phyloP scores from a whole-genome alignment of 2,329 filamentous ascomycete species.

The Monosporascus cannonballus region DNA sequence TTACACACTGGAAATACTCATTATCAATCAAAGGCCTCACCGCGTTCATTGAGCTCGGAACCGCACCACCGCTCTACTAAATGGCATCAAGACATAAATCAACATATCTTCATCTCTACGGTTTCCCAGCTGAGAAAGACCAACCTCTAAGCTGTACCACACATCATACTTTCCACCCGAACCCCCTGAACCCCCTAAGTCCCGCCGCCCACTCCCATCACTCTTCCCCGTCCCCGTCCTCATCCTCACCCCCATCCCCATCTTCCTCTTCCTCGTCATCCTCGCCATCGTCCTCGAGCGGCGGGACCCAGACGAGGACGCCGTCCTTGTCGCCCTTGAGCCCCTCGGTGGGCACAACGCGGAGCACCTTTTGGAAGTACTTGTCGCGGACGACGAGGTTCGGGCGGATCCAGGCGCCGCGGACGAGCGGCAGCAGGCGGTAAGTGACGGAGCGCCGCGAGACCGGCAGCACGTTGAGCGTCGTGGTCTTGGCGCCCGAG shows the following conservation, averaged over 20 bases:
- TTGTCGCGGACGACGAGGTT: conserved; percentile 75
- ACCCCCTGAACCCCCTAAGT: background rate
- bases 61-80: too few species aligned
- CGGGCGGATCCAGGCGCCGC: conserved; percentile 64
- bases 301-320: conserved; percentile 56
- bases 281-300: conserved; percentile 26
- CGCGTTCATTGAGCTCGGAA: too few species aligned
- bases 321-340: conserved; percentile 61
- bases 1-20: too few species aligned
- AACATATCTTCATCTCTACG: too few species aligned
- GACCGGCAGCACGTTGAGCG: conserved; percentile 75
- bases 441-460: conserved; percentile 71
- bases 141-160: too few species aligned
- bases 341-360: conserved; percentile 72
- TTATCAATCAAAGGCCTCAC: too few species aligned
- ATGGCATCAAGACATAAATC: too few species aligned
- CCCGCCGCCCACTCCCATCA: background rate
- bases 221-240: background rate
- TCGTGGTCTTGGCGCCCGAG: conserved; percentile 76
- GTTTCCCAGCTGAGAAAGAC: too few species aligned
- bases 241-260: background rate
- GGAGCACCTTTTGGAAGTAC: conserved; percentile 87
- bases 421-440: conserved; percentile 61
- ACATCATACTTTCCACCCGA: background rate
- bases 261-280: conserved; percentile 8